A percentile compares a stretch with the other conserved stretches of the same genome.
Evolutionary conservation across 257 asterid species (phyloP).

Genomic region (Oldenlandia corymbosa): DNA sequence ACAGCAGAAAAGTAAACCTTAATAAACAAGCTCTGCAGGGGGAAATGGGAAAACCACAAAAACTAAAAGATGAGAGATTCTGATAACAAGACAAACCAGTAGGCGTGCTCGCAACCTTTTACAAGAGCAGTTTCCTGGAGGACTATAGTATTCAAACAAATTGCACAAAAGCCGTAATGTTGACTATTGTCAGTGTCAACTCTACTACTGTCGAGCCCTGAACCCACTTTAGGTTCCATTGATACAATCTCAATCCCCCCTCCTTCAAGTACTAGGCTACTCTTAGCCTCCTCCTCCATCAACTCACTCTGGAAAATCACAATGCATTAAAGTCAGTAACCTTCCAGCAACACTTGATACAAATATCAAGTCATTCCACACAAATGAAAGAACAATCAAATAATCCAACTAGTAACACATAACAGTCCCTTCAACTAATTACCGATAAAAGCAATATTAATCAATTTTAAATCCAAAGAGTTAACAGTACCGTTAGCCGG

Average conservation of each 20-base stretch:
- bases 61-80: not conserved
- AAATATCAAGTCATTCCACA: not conserved
- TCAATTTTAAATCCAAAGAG: not conserved
- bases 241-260: slow-evolving; percentile 7
- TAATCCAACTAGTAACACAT: not conserved
- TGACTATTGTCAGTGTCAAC: not conserved
- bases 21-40: too few relatives aligned
- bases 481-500: not conserved
- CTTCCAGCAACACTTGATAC: not conserved
- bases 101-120: slow-evolving; percentile 99
- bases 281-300: slow-evolving; percentile 2
- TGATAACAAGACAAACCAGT: slow-evolving; percentile 68
- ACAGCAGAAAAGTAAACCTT: too few relatives aligned
- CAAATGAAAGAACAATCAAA: not conserved
- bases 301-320: slow-evolving; percentile 15
- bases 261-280: not conserved
- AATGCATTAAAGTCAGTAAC: not conserved
- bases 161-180: slow-evolving; percentile 71
- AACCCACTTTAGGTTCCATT: not conserved
- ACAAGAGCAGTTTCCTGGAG: slow-evolving; percentile 90
- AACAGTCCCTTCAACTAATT: too few relatives aligned
- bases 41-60: not conserved
- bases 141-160: slow-evolving; percentile 65
- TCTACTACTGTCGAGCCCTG: not conserved
- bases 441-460: not conserved